These are phyloP conservation scores for Bipolaris oryzae DNA, from an alignment of 2,329 filamentous ascomycete genomes.

Conservation along the genomic window DNA sequence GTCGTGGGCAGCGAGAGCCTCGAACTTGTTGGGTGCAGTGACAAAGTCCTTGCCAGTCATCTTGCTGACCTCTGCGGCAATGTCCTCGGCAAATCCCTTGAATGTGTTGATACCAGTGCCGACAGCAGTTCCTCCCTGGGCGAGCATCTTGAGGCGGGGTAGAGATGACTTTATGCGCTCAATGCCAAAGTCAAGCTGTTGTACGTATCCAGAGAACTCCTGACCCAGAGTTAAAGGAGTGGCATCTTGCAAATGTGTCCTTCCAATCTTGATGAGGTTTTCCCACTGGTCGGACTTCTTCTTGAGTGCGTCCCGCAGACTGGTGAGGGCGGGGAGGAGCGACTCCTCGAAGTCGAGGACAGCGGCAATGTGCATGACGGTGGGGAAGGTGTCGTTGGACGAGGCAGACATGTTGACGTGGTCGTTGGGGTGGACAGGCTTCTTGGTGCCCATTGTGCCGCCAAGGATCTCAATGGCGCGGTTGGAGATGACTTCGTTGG, in stretches of 20 bases:
- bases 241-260: constrained; percentile 96
- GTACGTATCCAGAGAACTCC: constrained; percentile 97
- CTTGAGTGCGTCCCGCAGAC: constrained; percentile 82
- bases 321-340: constrained; percentile 81
- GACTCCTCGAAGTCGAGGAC: constrained; percentile 89
- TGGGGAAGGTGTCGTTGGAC: constrained; percentile 99
- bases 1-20: constrained; percentile 94
- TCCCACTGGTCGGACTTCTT: constrained; percentile 89
- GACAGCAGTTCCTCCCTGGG: constrained; percentile 95
- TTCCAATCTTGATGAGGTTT: constrained; percentile 97
- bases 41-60: constrained; percentile 93
- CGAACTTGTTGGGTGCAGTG: constrained; percentile 99
- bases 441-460: constrained; percentile 93
- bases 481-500: constrained; percentile 99
- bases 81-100: constrained; percentile 90
- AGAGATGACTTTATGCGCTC: constrained; percentile 82
- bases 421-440: constrained; percentile 98
- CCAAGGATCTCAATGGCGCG: constrained; percentile 97
- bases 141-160: constrained; percentile 83
- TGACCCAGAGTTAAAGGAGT: constrained; percentile 94
- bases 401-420: constrained; percentile 99
- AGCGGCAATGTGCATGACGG: constrained; percentile 98
- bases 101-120: constrained; percentile 98
- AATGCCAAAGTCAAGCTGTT: constrained; percentile 89
- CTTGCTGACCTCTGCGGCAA: constrained; percentile 87